A percentile compares a stretch with the other conserved stretches of the same genome.
These are phyloP conservation scores for Chlorophyllum brunneum DNA, from an alignment of 768 basidiomycete species.

Conservation along the genomic window DNA sequence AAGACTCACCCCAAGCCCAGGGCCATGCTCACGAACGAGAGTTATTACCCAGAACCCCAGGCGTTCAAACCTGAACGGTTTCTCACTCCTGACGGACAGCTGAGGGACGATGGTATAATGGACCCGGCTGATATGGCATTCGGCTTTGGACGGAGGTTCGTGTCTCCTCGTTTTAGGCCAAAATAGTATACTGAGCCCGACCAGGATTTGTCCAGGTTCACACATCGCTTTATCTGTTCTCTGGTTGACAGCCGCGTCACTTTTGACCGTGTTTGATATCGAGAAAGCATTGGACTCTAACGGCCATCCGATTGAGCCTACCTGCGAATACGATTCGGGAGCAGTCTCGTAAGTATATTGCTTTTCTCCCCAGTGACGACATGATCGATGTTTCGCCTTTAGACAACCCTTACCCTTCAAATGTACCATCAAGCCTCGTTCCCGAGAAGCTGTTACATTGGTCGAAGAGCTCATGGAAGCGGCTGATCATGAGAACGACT, in stretches of 20 bases:
- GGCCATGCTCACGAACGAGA: slow-evolving; percentile 11
- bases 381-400: not conserved
- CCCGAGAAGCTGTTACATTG: not conserved
- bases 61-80: slow-evolving; percentile 10
- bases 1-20: not conserved
- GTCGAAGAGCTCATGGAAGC: not conserved
- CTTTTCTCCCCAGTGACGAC: not conserved
- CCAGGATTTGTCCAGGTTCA: slow-evolving; percentile 6
- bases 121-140: slow-evolving; percentile 11
- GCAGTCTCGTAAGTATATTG: slow-evolving; percentile 21
- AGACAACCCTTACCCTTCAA: slow-evolving; percentile 2
- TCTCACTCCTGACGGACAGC: slow-evolving; percentile 1
- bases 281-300: not conserved
- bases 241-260: slow-evolving; percentile 7
- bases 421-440: slow-evolving; percentile 2
- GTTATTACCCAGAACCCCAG: slow-evolving; percentile 8
- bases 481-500: not conserved
- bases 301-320: slow-evolving; percentile 19
- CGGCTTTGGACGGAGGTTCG: slow-evolving; percentile 15
- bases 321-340: slow-evolving; percentile 20
- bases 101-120: not conserved
- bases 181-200: too few relatives aligned
- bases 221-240: slow-evolving; percentile 4
- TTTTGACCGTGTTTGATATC: slow-evolving; percentile 10
- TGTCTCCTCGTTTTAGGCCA: not conserved